Percentiles rank a stretch among this genome's conserved stretches.
phyloP scores from a whole-genome alignment of 2,329 filamentous ascomycete species.

The Pleochaeta shiraiana region DNA sequence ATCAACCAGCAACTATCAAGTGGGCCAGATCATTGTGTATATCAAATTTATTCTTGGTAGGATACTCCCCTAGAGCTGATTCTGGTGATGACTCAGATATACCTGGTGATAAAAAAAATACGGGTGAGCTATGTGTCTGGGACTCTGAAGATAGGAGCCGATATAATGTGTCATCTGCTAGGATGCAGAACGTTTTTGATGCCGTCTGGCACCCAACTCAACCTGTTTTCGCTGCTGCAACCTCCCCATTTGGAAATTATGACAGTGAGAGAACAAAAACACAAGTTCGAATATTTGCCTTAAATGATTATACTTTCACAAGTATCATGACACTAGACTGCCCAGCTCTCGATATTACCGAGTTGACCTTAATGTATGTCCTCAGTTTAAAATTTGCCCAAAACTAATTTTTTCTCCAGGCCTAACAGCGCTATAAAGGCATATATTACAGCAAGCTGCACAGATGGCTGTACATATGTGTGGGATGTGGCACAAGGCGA shows the following conservation, averaged over 20 bases:
- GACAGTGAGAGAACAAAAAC: constrained; percentile 26
- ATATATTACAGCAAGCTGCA: constrained; percentile 39
- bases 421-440: constrained; percentile 28
- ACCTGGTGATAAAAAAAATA: constrained; percentile 32
- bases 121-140: constrained; percentile 39
- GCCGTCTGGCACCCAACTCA: constrained; percentile 37
- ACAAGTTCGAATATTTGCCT: constrained; percentile 33
- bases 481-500: constrained; percentile 39
- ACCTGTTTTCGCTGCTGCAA: constrained; percentile 32
- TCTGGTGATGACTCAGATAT: constrained; percentile 31
- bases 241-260: constrained; percentile 26
- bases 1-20: constrained; percentile 39
- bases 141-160: constrained; percentile 23
- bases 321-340: constrained; percentile 36
- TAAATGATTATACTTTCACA: constrained; percentile 21
- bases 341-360: constrained; percentile 36
- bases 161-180: constrained; percentile 28
- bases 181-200: constrained; percentile 40
- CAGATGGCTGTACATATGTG: constrained; percentile 37
- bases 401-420: constrained; percentile 17
- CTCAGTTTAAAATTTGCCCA: not conserved
- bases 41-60: constrained; percentile 33
- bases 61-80: constrained; percentile 37
- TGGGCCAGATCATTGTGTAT: constrained; percentile 29
- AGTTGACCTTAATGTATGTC: constrained; percentile 30